phyloP scores from a whole-genome alignment of 257 asterid genomes.

The Knoxia roxburghii region DNA sequence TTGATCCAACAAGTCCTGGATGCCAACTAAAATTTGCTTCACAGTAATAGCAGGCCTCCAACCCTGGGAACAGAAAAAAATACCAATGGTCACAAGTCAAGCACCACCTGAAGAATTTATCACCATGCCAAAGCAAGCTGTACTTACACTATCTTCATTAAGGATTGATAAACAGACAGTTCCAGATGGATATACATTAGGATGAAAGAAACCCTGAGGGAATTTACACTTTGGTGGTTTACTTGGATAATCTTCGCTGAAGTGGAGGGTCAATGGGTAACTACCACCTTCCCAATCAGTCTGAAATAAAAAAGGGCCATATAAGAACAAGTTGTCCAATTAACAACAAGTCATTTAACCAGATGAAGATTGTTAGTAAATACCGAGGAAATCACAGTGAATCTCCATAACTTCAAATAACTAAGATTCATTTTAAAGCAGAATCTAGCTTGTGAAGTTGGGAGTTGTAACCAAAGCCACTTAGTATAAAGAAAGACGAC shows the following conservation, averaged over 20 bases:
- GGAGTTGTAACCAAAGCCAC: background rate
- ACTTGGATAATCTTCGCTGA: conserved; percentile 50
- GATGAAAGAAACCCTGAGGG: conserved; percentile 41
- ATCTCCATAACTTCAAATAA: background rate
- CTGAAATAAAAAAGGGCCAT: conserved; percentile 23
- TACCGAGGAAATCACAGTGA: too few relatives aligned
- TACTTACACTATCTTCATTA: conserved; percentile 47
- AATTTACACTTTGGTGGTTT: conserved; percentile 52
- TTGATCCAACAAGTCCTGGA: conserved; percentile 38
- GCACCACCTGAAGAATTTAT: background rate
- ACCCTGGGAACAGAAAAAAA: conserved; percentile 22
- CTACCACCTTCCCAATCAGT: conserved; percentile 49
- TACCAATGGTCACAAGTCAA: background rate
- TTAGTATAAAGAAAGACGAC: background rate
- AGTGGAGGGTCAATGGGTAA: conserved; percentile 42
- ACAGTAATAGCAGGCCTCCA: conserved; percentile 47
- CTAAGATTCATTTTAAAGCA: background rate
- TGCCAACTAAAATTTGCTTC: conserved; percentile 38
- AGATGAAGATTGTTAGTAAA: background rate
- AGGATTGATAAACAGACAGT: conserved; percentile 51
- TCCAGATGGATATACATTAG: conserved; percentile 53
- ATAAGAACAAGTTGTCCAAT: background rate
- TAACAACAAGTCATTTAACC: background rate
- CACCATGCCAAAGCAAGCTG: background rate
- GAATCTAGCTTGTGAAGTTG: background rate